Evolutionary conservation across 140 eudicot genomes (phyloP).

Genomic region (Ambrosia hybrid): DNA sequence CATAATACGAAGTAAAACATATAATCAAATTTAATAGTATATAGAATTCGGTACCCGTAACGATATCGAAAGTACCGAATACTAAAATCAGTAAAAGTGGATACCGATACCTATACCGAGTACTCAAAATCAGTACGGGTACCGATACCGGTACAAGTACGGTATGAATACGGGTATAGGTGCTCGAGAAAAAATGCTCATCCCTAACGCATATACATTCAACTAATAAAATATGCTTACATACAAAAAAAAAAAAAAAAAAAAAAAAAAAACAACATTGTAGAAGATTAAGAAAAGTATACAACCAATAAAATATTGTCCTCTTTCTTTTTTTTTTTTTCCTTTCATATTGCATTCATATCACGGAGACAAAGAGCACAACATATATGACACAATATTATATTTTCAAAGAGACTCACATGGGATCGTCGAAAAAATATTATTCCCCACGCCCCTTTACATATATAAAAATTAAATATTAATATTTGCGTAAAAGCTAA

Average conservation of each 20-base stretch:
- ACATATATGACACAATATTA: conserved; percentile 20
- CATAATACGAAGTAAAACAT: no score
- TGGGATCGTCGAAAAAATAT: conserved; percentile 40
- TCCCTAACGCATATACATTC: no score
- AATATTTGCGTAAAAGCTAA: not conserved
- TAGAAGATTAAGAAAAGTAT: conserved; percentile 4
- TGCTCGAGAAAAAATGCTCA: no score
- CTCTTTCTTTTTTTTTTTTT: conserved; percentile 3
- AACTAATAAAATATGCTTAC: no score
- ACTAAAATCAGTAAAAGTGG: no score
- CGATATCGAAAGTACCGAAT: no score
- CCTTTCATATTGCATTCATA: not conserved
- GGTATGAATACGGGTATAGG: no score
- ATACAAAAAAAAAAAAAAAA: not conserved
- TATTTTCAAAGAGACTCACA: conserved; percentile 37
- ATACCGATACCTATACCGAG: no score
- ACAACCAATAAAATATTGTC: conserved; percentile 14
- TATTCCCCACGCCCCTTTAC: conserved; percentile 39
- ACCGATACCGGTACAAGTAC: no score
- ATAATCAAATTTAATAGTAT: no score
- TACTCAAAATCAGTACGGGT: no score
- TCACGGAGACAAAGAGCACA: conserved; percentile 35
- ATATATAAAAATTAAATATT: not conserved
- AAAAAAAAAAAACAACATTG: not conserved
- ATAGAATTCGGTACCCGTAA: no score